Conservation (phyloP, 1,139 yeast genomes). For the Candida sp. region DNA sequence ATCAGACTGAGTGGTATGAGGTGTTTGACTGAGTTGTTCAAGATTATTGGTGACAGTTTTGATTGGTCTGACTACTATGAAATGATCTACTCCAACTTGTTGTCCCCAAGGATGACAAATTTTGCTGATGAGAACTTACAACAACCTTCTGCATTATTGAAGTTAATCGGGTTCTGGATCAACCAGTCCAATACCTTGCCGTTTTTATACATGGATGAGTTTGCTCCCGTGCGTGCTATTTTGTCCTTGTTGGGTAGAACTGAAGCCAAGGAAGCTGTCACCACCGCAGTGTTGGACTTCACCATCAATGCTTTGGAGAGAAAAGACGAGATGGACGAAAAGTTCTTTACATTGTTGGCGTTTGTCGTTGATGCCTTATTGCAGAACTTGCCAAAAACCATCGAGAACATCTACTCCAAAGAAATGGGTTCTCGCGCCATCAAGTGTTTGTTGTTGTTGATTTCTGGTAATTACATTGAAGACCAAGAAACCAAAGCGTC, state of each 20-base stretch:
- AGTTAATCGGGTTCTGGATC: constrained; percentile 69
- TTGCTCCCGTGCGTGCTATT: constrained; percentile 58
- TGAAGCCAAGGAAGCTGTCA: constrained; percentile 71
- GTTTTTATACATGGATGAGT: constrained; percentile 61
- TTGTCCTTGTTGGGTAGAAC: constrained; percentile 56
- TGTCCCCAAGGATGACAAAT: constrained; percentile 65
- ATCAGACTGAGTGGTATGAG: constrained; percentile 67
- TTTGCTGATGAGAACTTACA: constrained; percentile 83
- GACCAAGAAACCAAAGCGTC: constrained; percentile 58
- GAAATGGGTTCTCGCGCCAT: constrained; percentile 60
- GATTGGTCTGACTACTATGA: constrained; percentile 63
- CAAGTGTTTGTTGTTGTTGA: constrained; percentile 55
- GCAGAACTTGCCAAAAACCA: constrained; percentile 51
- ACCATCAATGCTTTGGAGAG: constrained; percentile 45
- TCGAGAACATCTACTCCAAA: constrained; percentile 45
- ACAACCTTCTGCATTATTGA: constrained; percentile 80
- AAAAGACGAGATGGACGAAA: constrained; percentile 43
- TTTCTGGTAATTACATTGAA: constrained; percentile 63
- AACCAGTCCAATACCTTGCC: constrained; percentile 49
- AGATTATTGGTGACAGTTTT: constrained; percentile 46
- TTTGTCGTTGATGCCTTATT: constrained; percentile 61
- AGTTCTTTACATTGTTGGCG: constrained; percentile 52
- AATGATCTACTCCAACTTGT: constrained; percentile 53
- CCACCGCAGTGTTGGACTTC: constrained; percentile 60
- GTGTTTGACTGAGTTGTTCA: constrained; percentile 56